Base-by-base conservation (phyloP, 2,329 filamentous ascomycete species). In the Fusarium subglutinans region DNA sequence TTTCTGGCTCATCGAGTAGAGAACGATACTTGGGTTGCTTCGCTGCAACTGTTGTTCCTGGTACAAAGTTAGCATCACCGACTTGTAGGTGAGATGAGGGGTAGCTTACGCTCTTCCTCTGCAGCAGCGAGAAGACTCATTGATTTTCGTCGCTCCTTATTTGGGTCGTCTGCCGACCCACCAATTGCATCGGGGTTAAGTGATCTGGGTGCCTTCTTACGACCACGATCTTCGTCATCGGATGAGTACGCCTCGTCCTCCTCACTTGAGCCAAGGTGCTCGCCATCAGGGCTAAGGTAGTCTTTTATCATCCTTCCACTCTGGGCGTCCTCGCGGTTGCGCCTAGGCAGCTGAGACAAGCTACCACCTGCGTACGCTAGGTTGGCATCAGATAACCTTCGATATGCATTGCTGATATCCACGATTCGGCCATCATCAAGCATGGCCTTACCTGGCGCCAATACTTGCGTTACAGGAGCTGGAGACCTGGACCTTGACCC, bases 91-190 rank as follows among this genome's bases (percentile, higher is more conserved):
- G 37, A 54, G 43, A n/a, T 24, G 22, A 35, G 17, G 30, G 17
- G 17, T 22, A 38, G 87, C 92, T 79, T 86, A 94, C 94, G 89
- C 80, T 96, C 93, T 86, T 94, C 92, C 79, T 96, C 92, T 2
- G 92, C 91, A 12, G 92, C 93, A 44, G 92, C 93, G 60, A 95
- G 83, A 63, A 95, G 81, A 77, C 91, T 94, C 79, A 86, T 84
- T 2, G 87, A 85, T 76, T 85, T 86, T 66, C 83, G 82, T 71
- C 82, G 79, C 73, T 82, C 72, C 77, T 84, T 81, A 61, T 75
- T 82, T 3, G 83, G 72, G 79, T 82, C 83, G 30, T 83, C 82
- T 10, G 79, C 78, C 8, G 77, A 77, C 44, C 82, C 79, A 26
- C 82, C 78, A 64, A 83, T 81, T 38, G 82, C 81, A 57, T 81